Base-by-base conservation (phyloP, 306 rosid species). In the Casuarina equisetifolia region DNA sequence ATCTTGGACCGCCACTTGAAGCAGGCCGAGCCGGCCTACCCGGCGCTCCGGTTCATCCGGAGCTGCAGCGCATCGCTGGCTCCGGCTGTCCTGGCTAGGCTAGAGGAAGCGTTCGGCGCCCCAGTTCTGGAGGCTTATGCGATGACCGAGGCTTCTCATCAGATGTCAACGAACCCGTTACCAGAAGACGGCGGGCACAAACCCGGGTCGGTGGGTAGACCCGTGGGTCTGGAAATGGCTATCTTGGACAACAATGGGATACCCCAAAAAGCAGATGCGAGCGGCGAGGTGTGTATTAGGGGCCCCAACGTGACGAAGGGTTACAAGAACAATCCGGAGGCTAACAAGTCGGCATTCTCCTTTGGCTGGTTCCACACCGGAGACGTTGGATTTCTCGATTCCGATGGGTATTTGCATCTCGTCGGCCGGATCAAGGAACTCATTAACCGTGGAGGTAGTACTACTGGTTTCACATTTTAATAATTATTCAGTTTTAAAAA, bases 341-440 rank as follows among this genome's bases (percentile, higher is more conserved):
- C 91, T 5, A 95, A 91, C 72, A 88, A 80, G 44, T 17, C 89
- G 0, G 93, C 89, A 9, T 95, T 92, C 76, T 43, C 58, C 64
- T 89, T 89, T 44, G 97, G 90, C 39, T 95, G 97, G 96, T 95
- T 95, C 40, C 98, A 95, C 9, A 95, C 98, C 0, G 98, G 98
- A 4, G 98, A 95, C 64, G 40, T 95, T n/a, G 97, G 97, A 2
- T 84, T 64, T 40, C 81, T 95, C 4, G 98, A 95, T 50, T 82
- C 90, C 1, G 97, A 95, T 17, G 92, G 98, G 48, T 92, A 92
- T 55, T 92, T 95, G 89, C 91, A 90, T 70, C 96, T 95, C 17
- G 97, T 95, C 44, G 98, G 98, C 72, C 90, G 98, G 80, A 95
- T 95, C 73, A 95, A 95, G 85, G 98, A 95, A 69, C 96, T 95